Percentiles rank a stretch among this genome's conserved stretches.
Evolutionary conservation across 192 early-diverging fungal species (phyloP).

Genomic region (Coemansia sp.): DNA sequence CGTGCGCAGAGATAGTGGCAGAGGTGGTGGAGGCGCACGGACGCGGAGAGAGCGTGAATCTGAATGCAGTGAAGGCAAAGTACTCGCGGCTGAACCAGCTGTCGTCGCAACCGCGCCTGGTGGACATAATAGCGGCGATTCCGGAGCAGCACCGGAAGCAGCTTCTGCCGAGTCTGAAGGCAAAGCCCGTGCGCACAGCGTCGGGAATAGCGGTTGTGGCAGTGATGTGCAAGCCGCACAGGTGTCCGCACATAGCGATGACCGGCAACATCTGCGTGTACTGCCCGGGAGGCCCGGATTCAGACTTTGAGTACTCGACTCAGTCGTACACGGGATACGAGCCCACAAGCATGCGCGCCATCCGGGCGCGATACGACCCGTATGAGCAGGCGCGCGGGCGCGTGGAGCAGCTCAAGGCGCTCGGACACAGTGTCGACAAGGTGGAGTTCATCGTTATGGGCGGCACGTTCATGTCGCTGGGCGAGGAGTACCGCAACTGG

Average conservation of each 20-base stretch:
- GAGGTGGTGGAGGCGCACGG: conserved; percentile 77
- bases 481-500: conserved; percentile 95
- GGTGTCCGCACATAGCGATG: conserved; percentile 98
- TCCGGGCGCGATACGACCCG: conserved; percentile 96
- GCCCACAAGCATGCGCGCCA: conserved; percentile 98
- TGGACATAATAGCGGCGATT: conserved; percentile 98
- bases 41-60: conserved; percentile 74
- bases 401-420: conserved; percentile 87
- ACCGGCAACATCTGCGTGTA: conserved; percentile 99
- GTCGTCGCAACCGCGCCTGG: conserved; percentile 85
- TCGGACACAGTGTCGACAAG: conserved; percentile 97
- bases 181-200: conserved; percentile 96
- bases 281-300: conserved; percentile 98
- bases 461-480: conserved; percentile 97
- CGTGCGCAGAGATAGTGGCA: conserved; percentile 86
- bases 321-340: conserved; percentile 99
- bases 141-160: conserved; percentile 85
- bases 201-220: conserved; percentile 54
- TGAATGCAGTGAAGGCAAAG: conserved; percentile 81
- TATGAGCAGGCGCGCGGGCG: conserved; percentile 93
- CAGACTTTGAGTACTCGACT: conserved; percentile 99
- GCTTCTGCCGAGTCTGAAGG: conserved; percentile 86
- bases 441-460: conserved; percentile 99
- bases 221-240: conserved; percentile 77
- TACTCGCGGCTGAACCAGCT: conserved; percentile 74